Evolutionary conservation across 2,329 filamentous ascomycete genomes (phyloP), one percentile per base, ranked within the genome.

Genomic region (Colletotrichum lindemuthianum): DNA sequence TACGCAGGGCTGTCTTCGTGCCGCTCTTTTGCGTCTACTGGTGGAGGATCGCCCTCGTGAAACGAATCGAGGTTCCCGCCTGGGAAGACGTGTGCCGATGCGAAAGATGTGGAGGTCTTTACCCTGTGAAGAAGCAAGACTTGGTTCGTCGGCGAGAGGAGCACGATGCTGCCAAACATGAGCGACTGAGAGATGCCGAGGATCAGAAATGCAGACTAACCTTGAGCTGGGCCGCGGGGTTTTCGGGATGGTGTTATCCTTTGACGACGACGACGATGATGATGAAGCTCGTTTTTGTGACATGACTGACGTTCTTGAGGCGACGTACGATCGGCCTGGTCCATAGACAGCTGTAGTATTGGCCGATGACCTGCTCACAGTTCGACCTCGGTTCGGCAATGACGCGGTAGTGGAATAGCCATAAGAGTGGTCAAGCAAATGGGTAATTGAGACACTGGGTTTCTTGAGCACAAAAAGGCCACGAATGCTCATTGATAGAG

Each of bases 81-180:
- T 0, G 96, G 95, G 70, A 99, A 99, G 66, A 99, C 96, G 73
- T 98, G 93, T 0, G 95, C 96, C 0, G 92, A 95, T 4, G 95
- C 87, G 73, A 97, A 98, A 3, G 93, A 91, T 1, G 87, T 88
- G 0, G 92, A 96, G 1, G 90, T 93, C 68, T 90, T 85, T 3
- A 97, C 92, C 67, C 96, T 90, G 75, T 93, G 93, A 8, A 98
- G 87, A 15, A 98, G 87, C 1, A 99, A 85, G 50, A 98, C 88
- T 75, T 97, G 89, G 75, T 98, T 97, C 54, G 85, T 83, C 0
- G 93, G 91, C 0, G 96, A 97, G 51, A 99, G 82, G 12, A 98
- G 84, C 39, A 98, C 81, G 50, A 98, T 88, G 49, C 69, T 71
- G 66, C 24, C 24, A 24, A 24, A 24, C 24, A 4, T 48, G 32